Base-by-base conservation (phyloP, 805 yeast genomes). In the Wickerhamiella kazuoi region DNA sequence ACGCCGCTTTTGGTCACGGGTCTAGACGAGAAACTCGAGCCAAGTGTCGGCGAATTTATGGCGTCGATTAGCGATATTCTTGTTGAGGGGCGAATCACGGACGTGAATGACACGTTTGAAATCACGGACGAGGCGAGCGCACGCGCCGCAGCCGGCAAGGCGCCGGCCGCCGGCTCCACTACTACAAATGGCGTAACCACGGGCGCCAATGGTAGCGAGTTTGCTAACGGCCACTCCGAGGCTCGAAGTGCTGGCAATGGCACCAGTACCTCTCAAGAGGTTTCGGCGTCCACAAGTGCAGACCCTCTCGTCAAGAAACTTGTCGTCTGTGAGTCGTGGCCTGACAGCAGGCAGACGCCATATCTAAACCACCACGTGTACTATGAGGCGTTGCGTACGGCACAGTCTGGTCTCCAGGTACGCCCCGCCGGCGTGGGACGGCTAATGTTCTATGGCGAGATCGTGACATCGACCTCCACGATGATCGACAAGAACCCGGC, bases 381-480 rank as follows among this genome's bases (percentile, higher is more conserved):
- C 55, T 79, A 68, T 53, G 51, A 57, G 7, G 48, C 54, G 21
- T 55, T 80, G 34, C 53, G 53, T 17, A 41, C 21, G 9, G 41
- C 36, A 21, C 35, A 11, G 63, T 63, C 15, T 11, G 21, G 5
- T 7, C 14, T 40, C 23, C 14, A 34, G 8, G 34, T 28, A 9
- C 28, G 30, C 15, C 32, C 42, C 2, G 5, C 34, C 30, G 31
- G 49, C 40, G 60, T 76, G 31, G 97, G 96, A 1, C 60, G 78
- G 0, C 53, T 67, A 2, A 55, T 81, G 18, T 59, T 80, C 28
- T 87, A 87, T 52, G 83, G 82, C 13, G 96, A 87, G 52, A 93
- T 86, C 4, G 74, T 86, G 1, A 80, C 95, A 0, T 86, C 97
- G 0, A 87, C 98, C 0, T 76, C 72, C 40, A 69, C 80, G 0